Evolutionary conservation across 352 stramenopile genomes (phyloP), one percentile per base, ranked within the genome.

Genomic region (Elongisporangium senticosum): DNA sequence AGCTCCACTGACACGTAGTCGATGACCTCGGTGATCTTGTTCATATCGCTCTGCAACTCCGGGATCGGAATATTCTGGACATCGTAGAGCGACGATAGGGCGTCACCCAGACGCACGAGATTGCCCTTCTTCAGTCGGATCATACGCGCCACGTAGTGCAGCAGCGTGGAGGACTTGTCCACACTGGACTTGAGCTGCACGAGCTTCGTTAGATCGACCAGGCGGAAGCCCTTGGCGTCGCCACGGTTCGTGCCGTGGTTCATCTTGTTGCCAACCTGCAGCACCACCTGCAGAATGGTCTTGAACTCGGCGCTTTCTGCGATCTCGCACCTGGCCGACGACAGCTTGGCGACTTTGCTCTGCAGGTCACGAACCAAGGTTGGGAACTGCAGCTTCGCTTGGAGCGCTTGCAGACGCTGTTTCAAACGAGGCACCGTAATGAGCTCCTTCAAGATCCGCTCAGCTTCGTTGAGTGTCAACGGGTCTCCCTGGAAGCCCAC

Each of bases 241-340:
- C 76, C 82, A 7, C 79, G 70, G 51, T 75, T 68, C 14, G 77
- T 93, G n/a, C 72, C 77, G 8, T 87, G 67, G 62, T 96, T 96
- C 76, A 96, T 90, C 51, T 89, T 88, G 65, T 96, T 96, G 0
- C 86, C 86, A 21, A 96, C 75, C 43, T 92, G 81, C 2, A 96
- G 61, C 5, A 96, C 72, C 8, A 90, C 64, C 14, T 85, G 54
- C 11, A 96, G 55, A 43, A 92, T 72, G 7, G 63, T 80, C 57
- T 84, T 86, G 22, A 96, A 78, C 53, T 93, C 86, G 14, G 58
- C 55, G 28, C 82, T 93, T 17, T 88, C 65, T 0, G 68, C 56
- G 43, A 93, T 74, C 50, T 92, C 78, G 0, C 59, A 73, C 43
- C 81, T 87, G 2, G 85, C 81, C 2, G 71, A 59, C 1, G 72